Base-by-base conservation (phyloP, 306 rosid species). In the Cucurbita pepo region DNA sequence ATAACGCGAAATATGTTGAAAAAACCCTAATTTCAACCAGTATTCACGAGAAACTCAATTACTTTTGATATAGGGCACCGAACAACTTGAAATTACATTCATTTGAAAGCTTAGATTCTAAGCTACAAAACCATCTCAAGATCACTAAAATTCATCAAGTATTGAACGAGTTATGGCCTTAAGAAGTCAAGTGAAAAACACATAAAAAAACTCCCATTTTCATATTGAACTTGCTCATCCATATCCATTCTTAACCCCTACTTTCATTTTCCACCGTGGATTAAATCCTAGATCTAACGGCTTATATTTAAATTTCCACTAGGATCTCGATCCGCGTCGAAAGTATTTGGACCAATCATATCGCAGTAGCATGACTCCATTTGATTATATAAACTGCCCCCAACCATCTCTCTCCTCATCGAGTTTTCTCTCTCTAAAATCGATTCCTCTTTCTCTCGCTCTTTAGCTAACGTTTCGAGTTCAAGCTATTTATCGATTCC, bases 311-410 rank as follows among this genome's bases (percentile, higher is more conserved):
- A 77, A 66, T 5, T 9, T 14, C 5, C 0, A 22, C 15, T 2
- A 0, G 5, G 14, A 38, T 0, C 4, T 10, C 43, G 71, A 82
- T 85, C 88, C 88, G 82, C 56, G 82, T 77, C 52, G 12, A 75
- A 69, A 7, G 8, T 1, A 0, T n/a, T 7, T 38, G 56, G 0
- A 79, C 88, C 84, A 85, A 85, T 82, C 84, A 77, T 18, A 37
- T 50, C 58, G 25, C 79, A 60, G 43, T 52, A 61, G 53, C 44
- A 25, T 36, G 3, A 22, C 44, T 40, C 15, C 62, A 3, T 36
- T 52, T n/a, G 19, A 14, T 18, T 75, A 75, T 85, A 82, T 45
- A 79, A 79, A 58, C 62, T 25, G 14, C 25, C 16, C 7, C 2
- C 62, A 48, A 59, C 84, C 9, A 36, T 30, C 45, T 0, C 3